A percentile compares a stretch with the other conserved stretches of the same genome.
phyloP scores from a whole-genome alignment of 2,329 filamentous ascomycete genomes.

The Diplodia corticola region DNA sequence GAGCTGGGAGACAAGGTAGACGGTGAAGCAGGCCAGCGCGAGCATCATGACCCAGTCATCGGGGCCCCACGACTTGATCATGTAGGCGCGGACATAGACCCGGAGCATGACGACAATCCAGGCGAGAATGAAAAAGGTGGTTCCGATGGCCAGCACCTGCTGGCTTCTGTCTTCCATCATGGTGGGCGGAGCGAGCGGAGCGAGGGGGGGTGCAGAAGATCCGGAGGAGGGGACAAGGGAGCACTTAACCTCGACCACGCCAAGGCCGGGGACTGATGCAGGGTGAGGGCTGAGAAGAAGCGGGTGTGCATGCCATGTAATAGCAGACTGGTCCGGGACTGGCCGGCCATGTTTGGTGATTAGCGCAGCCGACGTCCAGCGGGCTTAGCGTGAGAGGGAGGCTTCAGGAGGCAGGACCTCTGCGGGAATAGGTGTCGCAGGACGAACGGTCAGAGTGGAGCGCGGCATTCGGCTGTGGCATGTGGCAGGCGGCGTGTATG shows the following conservation, averaged over 20 bases:
- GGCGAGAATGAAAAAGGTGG: constrained; percentile 42
- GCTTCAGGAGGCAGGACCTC: constrained; percentile 12
- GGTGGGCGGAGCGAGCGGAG: not conserved
- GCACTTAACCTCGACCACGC: constrained; percentile 15
- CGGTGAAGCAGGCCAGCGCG: constrained; percentile 42
- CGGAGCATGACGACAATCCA: constrained; percentile 41
- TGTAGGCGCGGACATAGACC: constrained; percentile 39
- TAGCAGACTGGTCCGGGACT: not conserved
- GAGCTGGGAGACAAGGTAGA: constrained; percentile 44
- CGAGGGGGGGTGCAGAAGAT: not conserved
- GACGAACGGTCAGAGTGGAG: constrained; percentile 2
- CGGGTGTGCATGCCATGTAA: not conserved
- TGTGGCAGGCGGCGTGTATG: not conserved
- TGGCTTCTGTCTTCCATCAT: constrained; percentile 28
- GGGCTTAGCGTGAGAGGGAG: constrained; percentile 9
- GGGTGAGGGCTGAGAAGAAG: not conserved
- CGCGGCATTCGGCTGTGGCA: not conserved
- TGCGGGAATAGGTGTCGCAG: constrained; percentile 10
- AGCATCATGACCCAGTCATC: constrained; percentile 47
- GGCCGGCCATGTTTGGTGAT: not conserved
- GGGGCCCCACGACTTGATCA: constrained; percentile 42
- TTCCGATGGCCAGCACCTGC: constrained; percentile 34
- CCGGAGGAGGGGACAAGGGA: not conserved
- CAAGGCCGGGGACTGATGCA: constrained; percentile 8
- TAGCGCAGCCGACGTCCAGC: not conserved